Percentiles rank a stretch among this genome's conserved stretches.
phyloP scores from a whole-genome alignment of 2,329 filamentous ascomycete species.

The Gnomoniopsis smithogilvyi region DNA sequence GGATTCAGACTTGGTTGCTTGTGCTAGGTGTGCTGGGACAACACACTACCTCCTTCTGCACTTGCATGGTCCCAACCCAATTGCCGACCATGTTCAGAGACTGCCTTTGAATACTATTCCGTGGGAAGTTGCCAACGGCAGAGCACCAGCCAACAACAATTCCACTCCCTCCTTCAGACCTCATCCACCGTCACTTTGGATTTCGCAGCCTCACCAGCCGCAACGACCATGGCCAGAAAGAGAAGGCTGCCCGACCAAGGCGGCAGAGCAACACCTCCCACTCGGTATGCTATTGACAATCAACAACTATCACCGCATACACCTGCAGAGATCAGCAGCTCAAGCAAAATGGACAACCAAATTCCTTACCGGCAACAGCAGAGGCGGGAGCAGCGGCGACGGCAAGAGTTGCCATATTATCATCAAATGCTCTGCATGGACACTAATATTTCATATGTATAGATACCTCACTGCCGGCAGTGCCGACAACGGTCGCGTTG shows the following conservation, averaged over 20 bases:
- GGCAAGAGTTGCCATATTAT: not conserved
- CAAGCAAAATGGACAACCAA: not conserved
- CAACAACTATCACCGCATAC: not conserved
- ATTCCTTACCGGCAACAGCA: not conserved
- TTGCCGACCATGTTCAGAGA: conserved; percentile 4
- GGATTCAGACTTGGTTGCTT: too few species aligned
- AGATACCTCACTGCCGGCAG: conserved; percentile 12
- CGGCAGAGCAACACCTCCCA: conserved; percentile 4
- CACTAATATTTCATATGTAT: not conserved
- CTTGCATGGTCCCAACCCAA: not conserved
- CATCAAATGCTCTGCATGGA: not conserved
- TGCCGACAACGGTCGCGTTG: conserved; percentile 10
- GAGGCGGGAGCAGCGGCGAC: too few species aligned
- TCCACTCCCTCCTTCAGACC: not conserved
- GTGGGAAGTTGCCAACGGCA: not conserved
- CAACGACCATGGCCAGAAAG: conserved; percentile 3
- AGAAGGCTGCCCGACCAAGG: conserved; percentile 8
- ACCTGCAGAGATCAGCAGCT: not conserved
- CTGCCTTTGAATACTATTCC: not conserved
- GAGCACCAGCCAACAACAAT: not conserved
- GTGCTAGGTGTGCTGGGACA: not conserved
- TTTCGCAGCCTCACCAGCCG: not conserved
- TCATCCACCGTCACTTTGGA: not conserved
- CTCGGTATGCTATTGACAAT: conserved; percentile 7
- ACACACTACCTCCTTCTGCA: not conserved